These are phyloP conservation scores for Pseudocercospora macadamiae DNA, from an alignment of 2,329 filamentous ascomycete genomes.

Conservation along the genomic window DNA sequence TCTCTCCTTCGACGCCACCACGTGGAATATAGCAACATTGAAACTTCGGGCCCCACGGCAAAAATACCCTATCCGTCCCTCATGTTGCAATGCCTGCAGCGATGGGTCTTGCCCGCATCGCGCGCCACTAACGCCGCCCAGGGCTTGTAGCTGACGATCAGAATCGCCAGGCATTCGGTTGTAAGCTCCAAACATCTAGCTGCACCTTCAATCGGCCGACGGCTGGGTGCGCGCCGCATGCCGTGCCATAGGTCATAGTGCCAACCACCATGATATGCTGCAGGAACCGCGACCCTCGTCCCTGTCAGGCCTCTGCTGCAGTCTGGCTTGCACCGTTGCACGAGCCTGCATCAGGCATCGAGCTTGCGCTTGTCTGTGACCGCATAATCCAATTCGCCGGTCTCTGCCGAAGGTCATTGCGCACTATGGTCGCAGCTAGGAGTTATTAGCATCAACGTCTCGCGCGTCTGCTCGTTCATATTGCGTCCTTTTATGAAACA, in stretches of 20 bases:
- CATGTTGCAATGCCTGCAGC: slow-evolving; percentile 13
- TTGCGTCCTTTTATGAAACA: slow-evolving; percentile 19
- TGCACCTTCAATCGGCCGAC: slow-evolving; percentile 6
- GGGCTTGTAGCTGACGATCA: slow-evolving; percentile 18
- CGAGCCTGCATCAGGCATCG: slow-evolving; percentile 28
- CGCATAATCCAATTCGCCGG: slow-evolving; percentile 26
- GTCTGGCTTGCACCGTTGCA: slow-evolving; percentile 13
- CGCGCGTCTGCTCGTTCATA: slow-evolving; percentile 20
- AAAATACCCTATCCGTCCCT: slow-evolving; percentile 13
- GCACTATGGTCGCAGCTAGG: slow-evolving; percentile 22
- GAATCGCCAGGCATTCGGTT: slow-evolving; percentile 17
- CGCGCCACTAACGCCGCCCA: slow-evolving; percentile 13
- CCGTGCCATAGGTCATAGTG: slow-evolving; percentile 20
- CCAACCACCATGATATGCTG: slow-evolving; percentile 27
- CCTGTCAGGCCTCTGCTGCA: slow-evolving; percentile 23
- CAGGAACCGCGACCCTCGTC: slow-evolving; percentile 26
- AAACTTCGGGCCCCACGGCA: slow-evolving; percentile 19
- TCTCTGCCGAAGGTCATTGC: slow-evolving; percentile 22
- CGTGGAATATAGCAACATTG: slow-evolving; percentile 18
- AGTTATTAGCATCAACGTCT: slow-evolving; percentile 31
- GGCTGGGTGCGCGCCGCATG: slow-evolving; percentile 12
- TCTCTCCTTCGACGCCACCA: slow-evolving; percentile 18
- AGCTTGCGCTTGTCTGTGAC: slow-evolving; percentile 25
- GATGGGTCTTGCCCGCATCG: slow-evolving; percentile 16
- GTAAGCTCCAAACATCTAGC: slow-evolving; percentile 10